Evolutionary conservation across 1,139 yeast genomes (phyloP).

Genomic region (Saccharomycopsis crataegensis): DNA sequence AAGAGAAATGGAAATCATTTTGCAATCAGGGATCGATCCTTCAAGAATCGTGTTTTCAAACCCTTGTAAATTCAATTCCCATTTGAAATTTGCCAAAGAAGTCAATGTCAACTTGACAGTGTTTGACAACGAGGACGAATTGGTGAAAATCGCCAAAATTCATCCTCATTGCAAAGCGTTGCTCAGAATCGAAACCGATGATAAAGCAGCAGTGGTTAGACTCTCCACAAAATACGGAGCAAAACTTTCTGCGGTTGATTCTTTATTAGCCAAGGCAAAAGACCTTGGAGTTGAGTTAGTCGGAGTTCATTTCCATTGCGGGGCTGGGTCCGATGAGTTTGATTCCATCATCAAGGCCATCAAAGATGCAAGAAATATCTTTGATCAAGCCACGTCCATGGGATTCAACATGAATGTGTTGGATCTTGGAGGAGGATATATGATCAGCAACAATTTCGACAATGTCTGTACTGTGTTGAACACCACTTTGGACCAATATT

Average conservation of each 20-base stretch:
- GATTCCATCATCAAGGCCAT: constrained; percentile 65
- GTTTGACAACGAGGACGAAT: constrained; percentile 82
- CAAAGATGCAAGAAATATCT: constrained; percentile 62
- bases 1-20: constrained; percentile 65
- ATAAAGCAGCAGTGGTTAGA: constrained; percentile 79
- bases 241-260: constrained; percentile 44
- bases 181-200: constrained; percentile 84
- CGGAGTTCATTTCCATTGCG: constrained; percentile 95
- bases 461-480: constrained; percentile 55
- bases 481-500: constrained; percentile 46
- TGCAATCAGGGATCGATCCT: constrained; percentile 55
- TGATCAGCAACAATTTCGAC: constrained; percentile 59
- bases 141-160: constrained; percentile 58
- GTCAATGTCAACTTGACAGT: constrained; percentile 65
- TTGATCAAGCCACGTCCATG: constrained; percentile 42
- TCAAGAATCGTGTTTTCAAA: constrained; percentile 80
- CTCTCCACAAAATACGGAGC: constrained; percentile 90
- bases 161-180: constrained; percentile 68
- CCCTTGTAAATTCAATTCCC: constrained; percentile 85
- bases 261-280: constrained; percentile 55
- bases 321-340: constrained; percentile 85
- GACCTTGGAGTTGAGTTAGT: constrained; percentile 54
- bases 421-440: constrained; percentile 90
- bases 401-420: constrained; percentile 38
- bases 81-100: constrained; percentile 60